Evolutionary conservation across 768 basidiomycete genomes (phyloP).

Genomic region (Pulveroboletus ravenelii): DNA sequence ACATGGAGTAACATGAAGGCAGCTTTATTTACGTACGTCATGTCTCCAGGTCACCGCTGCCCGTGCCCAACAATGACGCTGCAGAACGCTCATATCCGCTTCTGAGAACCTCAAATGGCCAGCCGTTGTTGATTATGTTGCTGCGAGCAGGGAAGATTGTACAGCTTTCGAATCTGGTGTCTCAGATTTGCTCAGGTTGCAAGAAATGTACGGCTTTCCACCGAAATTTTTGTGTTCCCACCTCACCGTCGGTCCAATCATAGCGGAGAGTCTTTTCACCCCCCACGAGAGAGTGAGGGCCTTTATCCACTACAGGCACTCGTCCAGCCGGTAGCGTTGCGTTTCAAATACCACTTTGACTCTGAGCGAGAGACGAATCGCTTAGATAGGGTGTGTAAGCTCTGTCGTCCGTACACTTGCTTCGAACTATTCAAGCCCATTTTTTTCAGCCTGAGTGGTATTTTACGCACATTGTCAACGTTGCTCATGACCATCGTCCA

Average conservation of each 20-base stretch:
- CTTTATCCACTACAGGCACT: slow-evolving; percentile 84
- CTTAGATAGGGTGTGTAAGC: slow-evolving; percentile 70
- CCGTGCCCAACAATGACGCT: not conserved
- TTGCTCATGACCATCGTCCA: slow-evolving; percentile 74
- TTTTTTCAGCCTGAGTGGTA: slow-evolving; percentile 88
- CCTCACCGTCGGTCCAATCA: slow-evolving; percentile 4
- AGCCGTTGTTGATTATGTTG: slow-evolving; percentile 58
- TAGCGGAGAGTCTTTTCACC: slow-evolving; percentile 53
- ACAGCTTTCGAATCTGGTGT: slow-evolving; percentile 74
- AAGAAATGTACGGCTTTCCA: slow-evolving; percentile 61
- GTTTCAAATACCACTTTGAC: slow-evolving; percentile 97
- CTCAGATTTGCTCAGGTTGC: slow-evolving; percentile 68
- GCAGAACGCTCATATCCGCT: slow-evolving; percentile 56
- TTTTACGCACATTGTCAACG: slow-evolving; percentile 86
- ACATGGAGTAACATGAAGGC: slow-evolving; percentile 78
- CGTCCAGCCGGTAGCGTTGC: slow-evolving; percentile 72
- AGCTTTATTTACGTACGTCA: slow-evolving; percentile 55
- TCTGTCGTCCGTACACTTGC: not conserved
- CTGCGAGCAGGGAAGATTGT: slow-evolving; percentile 46
- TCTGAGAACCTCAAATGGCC: slow-evolving; percentile 89
- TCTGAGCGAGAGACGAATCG: slow-evolving; percentile 82
- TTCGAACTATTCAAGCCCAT: not conserved
- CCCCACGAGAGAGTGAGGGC: slow-evolving; percentile 37
- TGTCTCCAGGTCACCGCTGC: not conserved
- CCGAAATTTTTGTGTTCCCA: not conserved